Conservation (phyloP, 768 basidiomycete genomes). For the Lyophyllum atratum region DNA sequence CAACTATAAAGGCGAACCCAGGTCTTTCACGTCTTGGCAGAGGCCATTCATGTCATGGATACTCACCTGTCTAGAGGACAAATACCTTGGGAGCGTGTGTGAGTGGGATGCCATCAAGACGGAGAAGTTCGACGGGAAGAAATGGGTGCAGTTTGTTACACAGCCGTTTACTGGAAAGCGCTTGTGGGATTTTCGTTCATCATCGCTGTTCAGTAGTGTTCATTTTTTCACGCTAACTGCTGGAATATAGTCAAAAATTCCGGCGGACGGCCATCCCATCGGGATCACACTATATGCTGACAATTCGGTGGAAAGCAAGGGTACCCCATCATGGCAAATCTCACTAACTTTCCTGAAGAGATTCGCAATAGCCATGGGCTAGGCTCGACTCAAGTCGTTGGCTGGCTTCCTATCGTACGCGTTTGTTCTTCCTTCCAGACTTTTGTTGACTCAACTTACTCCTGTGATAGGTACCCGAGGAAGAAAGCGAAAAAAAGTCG, state of each 20-base stretch:
- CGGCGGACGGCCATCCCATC: neutral
- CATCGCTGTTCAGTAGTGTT: too few species aligned
- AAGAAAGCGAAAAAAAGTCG: neutral
- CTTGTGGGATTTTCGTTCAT: constrained; percentile 41
- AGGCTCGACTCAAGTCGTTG: neutral
- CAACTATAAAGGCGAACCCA: constrained; percentile 3
- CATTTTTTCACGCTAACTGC: too few species aligned
- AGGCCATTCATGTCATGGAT: neutral
- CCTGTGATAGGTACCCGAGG: neutral
- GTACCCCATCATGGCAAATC: neutral
- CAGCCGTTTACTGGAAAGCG: constrained; percentile 39
- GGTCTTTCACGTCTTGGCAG: constrained; percentile 27
- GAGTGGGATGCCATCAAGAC: constrained; percentile 33
- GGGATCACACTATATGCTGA: neutral
- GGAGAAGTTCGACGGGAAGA: constrained; percentile 27
- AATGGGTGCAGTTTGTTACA: constrained; percentile 29
- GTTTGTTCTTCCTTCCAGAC: neutral
- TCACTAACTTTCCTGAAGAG: neutral
- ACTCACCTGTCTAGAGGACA: constrained; percentile 19
- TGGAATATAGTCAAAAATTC: neutral
- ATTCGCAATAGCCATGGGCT: neutral
- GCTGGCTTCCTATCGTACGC: neutral
- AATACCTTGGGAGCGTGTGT: constrained; percentile 20
- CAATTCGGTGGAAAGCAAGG: neutral
- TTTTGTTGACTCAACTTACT: neutral